Base-by-base conservation (phyloP, 768 basidiomycete species). In the Lactifluus piperatus region DNA sequence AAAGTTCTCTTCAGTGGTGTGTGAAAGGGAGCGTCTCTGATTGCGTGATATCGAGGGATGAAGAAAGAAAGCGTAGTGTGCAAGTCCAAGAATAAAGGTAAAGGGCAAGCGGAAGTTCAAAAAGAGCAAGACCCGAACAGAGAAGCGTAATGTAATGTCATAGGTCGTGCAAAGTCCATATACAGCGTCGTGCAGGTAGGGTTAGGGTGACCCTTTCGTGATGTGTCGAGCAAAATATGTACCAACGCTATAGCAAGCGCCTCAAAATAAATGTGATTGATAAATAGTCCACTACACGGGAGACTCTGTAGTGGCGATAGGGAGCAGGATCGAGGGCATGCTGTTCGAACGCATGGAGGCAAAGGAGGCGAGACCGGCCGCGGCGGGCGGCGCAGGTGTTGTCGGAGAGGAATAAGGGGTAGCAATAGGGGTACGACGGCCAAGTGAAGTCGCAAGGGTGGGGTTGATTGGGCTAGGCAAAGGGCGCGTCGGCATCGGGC, bases 331-430 rank as follows among this genome's bases (percentile, higher is more conserved):
- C 11, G 62, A 63, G 10, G 64, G 64, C 64, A 57, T 60, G 52
- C 64, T 65, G 32, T 56, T 44, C 48, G 64, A 65, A 37, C 64
- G 64, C 58, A 57, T 54, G 10, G 58, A 55, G 30, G 62, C 50
- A 29, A 56, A 44, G 48, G 57, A 44, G 48, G 57, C 34, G 29
- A 48, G 37, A 26, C 50, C 14, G 16, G 44, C 50, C 1, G 51
- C 36, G 20, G 41, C 24, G 9, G 51, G 54, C 2, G 64, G 64
- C 16, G 16, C 41, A 10, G 64, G 64, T 36, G 64, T 63, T 4
- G 64, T 65, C 7, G 64, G 64, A 16, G 64, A 65, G 30, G 62
- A 59, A n/a, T 59, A 63, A 20, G 64, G 64, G 26, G 62, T 54
- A 18, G 36, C 51, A 7, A 56, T 54, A 11, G 64, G 64, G 2